Base-by-base conservation (phyloP, 345 rosid species). In the Hypericum androsaemum region DNA sequence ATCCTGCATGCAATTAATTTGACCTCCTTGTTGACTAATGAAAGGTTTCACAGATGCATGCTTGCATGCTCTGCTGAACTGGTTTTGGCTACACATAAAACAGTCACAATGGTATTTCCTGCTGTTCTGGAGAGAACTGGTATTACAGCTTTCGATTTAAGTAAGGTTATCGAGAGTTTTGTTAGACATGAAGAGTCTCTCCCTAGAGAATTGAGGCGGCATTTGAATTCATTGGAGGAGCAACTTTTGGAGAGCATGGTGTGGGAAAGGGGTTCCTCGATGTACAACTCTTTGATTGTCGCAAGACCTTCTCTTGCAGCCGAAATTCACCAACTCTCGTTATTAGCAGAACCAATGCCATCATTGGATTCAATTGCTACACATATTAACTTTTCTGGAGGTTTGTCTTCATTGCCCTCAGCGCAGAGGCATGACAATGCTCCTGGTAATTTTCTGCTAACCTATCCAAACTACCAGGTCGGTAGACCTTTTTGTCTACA, bases 141-240 rank as follows among this genome's bases (percentile, higher is more conserved):
- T 47, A 88, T 92, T 59, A 92, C 98, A 50, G 94, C 98, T 55
- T 92, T 92, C 78, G 98, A 92, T 78, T 82, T 92, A 39, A 83
- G 98, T 81, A 92, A 92, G 77, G 97, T 92, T 59, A 92, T 92
- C 49, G 98, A 92, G 70, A 85, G 98, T 74, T 92, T 92, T 69
- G 77, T 88, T 56, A 80, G 98, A 59, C 95, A 92, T 45, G 98
- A 92, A 73, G 98, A 84, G 43, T 78, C 97, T 67, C 84, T 92
- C 8, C 98, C 98, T 35, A 83, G 97, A 65, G 98, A 92, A 74
- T 60, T 92, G 65, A 83, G 95, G 72, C 81, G 98, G 66, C 98
- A 92, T 77, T 70, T 92, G 56, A 92, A 88, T 72, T 88, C 97
- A 11, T 59, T 92, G 70, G 98, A 92, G 77, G 95, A 92, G 78